Evolutionary conservation across 1,284 basidiomycete genomes (phyloP).

Genomic region (Pseudozyma hubeiensis): DNA sequence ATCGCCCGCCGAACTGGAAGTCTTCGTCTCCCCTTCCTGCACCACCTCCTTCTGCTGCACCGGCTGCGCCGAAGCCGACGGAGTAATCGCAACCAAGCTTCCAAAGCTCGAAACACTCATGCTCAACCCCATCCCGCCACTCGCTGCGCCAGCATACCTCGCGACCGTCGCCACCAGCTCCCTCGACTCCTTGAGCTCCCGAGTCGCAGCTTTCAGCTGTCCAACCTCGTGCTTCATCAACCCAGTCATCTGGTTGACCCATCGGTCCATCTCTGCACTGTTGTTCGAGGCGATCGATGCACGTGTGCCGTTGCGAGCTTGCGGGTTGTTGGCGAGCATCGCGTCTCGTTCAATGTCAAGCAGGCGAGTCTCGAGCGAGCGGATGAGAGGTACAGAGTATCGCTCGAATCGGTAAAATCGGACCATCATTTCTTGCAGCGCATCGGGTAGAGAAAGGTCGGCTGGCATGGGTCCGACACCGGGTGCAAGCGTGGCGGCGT

Average conservation of each 20-base stretch:
- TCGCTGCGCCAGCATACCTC: constrained; percentile 1
- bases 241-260: constrained; percentile 63
- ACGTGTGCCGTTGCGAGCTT: constrained; percentile 12
- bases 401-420: constrained; percentile 68
- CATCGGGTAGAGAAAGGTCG: constrained; percentile 54
- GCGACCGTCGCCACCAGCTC: constrained; percentile 51
- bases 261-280: constrained; percentile 61
- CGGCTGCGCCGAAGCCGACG: constrained; percentile 17
- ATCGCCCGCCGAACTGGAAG: constrained; percentile 46
- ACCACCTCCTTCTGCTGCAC: neutral
- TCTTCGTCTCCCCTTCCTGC: constrained; percentile 2
- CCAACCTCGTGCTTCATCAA: constrained; percentile 68
- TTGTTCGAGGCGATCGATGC: constrained; percentile 12
- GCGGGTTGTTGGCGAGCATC: constrained; percentile 53
- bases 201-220: constrained; percentile 58
- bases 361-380: constrained; percentile 62
- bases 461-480: constrained; percentile 53
- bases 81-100: constrained; percentile 30
- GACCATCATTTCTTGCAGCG: constrained; percentile 66
- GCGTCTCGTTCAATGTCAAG: constrained; percentile 66
- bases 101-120: constrained; percentile 27
- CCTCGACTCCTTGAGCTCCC: constrained; percentile 54
- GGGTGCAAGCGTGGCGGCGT: constrained; percentile 36
- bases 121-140: constrained; percentile 7
- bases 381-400: constrained; percentile 65